Evolutionary conservation across 108 stramenopile species (phyloP).

Genomic region (Cyclostephanos invisitatus): DNA sequence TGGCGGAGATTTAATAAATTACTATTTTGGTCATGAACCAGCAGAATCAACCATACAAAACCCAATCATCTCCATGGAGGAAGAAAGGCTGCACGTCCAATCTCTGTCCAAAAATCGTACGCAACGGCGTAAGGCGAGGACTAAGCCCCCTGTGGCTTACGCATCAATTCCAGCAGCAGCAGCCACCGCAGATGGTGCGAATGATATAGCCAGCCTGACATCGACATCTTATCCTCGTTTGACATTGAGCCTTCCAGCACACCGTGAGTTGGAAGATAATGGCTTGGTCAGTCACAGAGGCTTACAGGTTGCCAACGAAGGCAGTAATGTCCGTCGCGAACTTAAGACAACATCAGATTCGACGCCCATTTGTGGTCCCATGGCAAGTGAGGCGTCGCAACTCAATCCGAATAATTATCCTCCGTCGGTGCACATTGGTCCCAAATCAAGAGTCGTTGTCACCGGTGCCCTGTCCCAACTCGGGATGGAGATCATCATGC

Average conservation of each 20-base stretch:
- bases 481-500: conserved; percentile 59
- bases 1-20: neutral
- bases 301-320: neutral
- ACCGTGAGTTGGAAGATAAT: conserved; percentile 24
- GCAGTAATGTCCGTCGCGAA: conserved; percentile 12
- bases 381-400: conserved; percentile 36
- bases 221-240: conserved; percentile 14
- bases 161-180: neutral
- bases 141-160: conserved; percentile 13
- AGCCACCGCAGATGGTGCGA: neutral
- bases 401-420: conserved; percentile 41
- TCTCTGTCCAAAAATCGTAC: conserved; percentile 17
- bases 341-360: neutral
- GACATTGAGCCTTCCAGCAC: conserved; percentile 33
- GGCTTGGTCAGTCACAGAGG: neutral
- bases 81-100: conserved; percentile 21
- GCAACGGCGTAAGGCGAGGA: conserved; percentile 26
- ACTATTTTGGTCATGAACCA: neutral
- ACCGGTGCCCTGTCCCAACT: conserved; percentile 64
- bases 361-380: conserved; percentile 23
- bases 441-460: conserved; percentile 50
- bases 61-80: conserved; percentile 22
- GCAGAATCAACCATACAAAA: neutral
- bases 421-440: conserved; percentile 2
- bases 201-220: neutral